These are phyloP conservation scores for Aspergillus conjunctus DNA, from an alignment of 495 filamentous ascomycete genomes.

Conservation along the genomic window DNA sequence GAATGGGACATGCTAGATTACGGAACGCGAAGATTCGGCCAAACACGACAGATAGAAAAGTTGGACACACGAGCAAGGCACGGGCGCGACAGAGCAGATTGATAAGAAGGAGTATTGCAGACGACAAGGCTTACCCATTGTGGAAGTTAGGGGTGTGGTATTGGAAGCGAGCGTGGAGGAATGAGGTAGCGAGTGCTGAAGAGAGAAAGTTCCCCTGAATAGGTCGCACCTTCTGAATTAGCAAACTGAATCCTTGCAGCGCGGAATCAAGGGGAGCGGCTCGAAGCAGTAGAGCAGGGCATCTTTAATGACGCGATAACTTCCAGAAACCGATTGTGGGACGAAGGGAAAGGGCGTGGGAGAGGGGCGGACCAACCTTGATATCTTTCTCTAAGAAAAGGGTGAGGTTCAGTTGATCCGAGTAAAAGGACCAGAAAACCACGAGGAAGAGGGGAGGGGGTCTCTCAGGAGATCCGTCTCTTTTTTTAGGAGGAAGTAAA, in stretches of 20 bases:
- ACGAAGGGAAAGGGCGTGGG: constrained; percentile 8
- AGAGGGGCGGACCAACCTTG: constrained; percentile 25
- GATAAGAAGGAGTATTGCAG: constrained; percentile 15
- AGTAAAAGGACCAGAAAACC: constrained; percentile 23
- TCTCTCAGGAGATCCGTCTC: constrained; percentile 15
- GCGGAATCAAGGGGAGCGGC: constrained; percentile 19
- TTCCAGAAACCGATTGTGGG: constrained; percentile 17
- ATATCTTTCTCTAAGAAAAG: constrained; percentile 23
- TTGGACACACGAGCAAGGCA: constrained; percentile 4
- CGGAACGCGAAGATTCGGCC: constrained; percentile 18
- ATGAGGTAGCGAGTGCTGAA: constrained; percentile 31
- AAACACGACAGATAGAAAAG: constrained; percentile 4
- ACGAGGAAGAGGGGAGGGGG: constrained; percentile 21
- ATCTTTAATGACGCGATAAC: constrained; percentile 18
- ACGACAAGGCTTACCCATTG: constrained; percentile 47
- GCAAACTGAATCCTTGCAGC: constrained; percentile 28
- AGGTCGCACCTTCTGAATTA: constrained; percentile 31
- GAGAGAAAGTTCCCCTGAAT: constrained; percentile 39
- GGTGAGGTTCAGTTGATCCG: constrained; percentile 23
- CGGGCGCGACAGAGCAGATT: constrained; percentile 14
- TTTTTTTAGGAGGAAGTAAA: constrained; percentile 18
- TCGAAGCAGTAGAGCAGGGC: constrained; percentile 13
- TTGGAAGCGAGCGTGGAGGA: constrained; percentile 33
- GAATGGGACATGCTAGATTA: constrained; percentile 22
- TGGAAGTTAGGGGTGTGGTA: constrained; percentile 30